Base-by-base conservation (phyloP, 208 protist genomes). In the Wallacemonas rigidus region DNA sequence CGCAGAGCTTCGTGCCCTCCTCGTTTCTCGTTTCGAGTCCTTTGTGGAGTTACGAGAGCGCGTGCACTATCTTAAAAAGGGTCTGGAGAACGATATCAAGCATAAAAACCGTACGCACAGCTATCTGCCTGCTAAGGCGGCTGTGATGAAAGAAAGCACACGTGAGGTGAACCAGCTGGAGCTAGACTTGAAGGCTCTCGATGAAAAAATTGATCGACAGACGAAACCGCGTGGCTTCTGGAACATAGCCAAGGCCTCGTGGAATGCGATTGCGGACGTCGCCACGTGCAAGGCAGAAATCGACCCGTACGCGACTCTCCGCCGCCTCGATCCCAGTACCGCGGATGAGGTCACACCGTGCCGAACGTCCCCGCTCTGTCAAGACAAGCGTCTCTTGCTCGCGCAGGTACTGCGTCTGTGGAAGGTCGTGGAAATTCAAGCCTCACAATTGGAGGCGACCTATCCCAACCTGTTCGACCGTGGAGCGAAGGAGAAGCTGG, bases 401-500 rank as follows among this genome's bases (percentile, higher is more conserved):
- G 71, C 44, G 48, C 79, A 81, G 9, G 77, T 92, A 53, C 69
- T 79, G 43, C 77, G 71, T 12, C 69, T 96, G 40, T 86, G 82
- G 75, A 67, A 7, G 9, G 81, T 77, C 5, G 76, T 96, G 50
- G 89, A 96, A 73, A 75, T 71, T 43, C 81, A 93, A 44, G 91
- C 77, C 12, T 72, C 64, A 17, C 75, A 85, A 40, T 80, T 96
- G 64, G 91, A 96, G 79, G 51, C 53, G 7, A 74, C 80, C 39
- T 94, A 90, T 67, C 79, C 79, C 8, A 83, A 80, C 0, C 48
- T 86, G 1, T 96, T 93, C 70, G 88, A 81, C 62, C 82, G 89
- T 43, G 81, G 86, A n/a, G 70, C 73, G 48, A 87, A 83, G 68
- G 65, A 85, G 62, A 82, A 82, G 57, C 86, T 79, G 83, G 47